Percentiles rank a stretch among this genome's conserved stretches.
These are phyloP conservation scores for Xylariales sp. DNA, from an alignment of 2,329 filamentous ascomycete genomes.

Conservation along the genomic window DNA sequence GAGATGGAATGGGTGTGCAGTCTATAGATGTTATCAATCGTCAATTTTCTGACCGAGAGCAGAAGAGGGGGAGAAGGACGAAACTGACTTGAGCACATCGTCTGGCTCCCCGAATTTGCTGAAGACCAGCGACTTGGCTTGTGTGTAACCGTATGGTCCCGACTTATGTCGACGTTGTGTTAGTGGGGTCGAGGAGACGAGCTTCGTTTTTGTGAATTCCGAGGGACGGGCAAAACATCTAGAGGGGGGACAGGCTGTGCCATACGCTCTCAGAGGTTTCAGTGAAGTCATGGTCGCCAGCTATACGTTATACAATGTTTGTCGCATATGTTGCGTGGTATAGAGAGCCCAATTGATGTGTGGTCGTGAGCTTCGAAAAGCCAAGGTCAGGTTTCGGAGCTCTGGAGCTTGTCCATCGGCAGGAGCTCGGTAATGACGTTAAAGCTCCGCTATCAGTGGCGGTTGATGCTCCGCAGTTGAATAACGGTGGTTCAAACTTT, in stretches of 20 bases:
- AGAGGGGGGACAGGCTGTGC: not conserved
- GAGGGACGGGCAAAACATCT: constrained; percentile 1
- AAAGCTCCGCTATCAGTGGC: too few species aligned
- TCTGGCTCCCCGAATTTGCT: constrained; percentile 69
- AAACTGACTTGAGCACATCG: constrained; percentile 57
- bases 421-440: constrained; percentile 13
- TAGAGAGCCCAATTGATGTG: not conserved
- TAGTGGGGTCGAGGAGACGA: constrained; percentile 13
- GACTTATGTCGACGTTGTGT: constrained; percentile 44
- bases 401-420: not conserved
- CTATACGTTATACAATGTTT: not conserved
- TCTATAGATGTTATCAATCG: too few species aligned
- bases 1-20: constrained; percentile 75
- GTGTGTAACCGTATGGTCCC: constrained; percentile 73
- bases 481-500: not conserved
- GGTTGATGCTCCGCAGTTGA: not conserved
- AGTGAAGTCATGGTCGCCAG: constrained; percentile 4
- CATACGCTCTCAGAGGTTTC: constrained; percentile 1
- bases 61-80: too few species aligned
- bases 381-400: not conserved
- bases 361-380: not conserved
- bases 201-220: constrained; percentile 11
- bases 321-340: not conserved
- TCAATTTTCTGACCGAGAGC: too few species aligned
- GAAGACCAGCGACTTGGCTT: constrained; percentile 78